A percentile compares a stretch with the other conserved stretches of the same genome.
phyloP scores from a whole-genome alignment of 2,329 filamentous ascomycete genomes.

The Alternaria brassicicola region DNA sequence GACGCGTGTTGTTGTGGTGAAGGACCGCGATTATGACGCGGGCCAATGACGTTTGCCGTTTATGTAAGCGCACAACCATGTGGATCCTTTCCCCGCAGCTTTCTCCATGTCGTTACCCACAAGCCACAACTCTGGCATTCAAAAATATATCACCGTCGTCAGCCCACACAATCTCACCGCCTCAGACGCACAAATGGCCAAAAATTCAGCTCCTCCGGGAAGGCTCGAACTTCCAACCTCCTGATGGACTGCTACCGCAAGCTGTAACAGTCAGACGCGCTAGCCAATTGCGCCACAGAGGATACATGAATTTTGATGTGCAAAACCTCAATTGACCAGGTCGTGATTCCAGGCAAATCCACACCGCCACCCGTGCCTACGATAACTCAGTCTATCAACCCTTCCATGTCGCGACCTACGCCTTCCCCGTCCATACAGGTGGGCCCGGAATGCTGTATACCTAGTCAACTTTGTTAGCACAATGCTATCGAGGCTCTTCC shows the following conservation, averaged over 20 bases:
- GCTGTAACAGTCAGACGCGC: slow-evolving; percentile 65
- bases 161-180: background rate
- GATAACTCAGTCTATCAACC: background rate
- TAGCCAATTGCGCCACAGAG: slow-evolving; percentile 60
- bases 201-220: slow-evolving; percentile 33
- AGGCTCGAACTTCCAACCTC: slow-evolving; percentile 45
- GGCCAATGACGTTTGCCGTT: background rate
- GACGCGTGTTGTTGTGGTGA: background rate
- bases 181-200: background rate
- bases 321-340: background rate
- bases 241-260: slow-evolving; percentile 26
- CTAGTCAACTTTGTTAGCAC: slow-evolving; percentile 1
- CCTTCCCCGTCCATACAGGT: slow-evolving; percentile 15
- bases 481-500: background rate
- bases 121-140: background rate
- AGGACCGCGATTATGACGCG: background rate
- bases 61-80: background rate
- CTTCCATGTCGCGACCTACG: background rate
- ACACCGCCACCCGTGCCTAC: background rate
- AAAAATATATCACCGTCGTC: background rate
- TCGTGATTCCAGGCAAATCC: background rate
- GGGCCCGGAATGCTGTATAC: slow-evolving; percentile 25
- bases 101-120: background rate
- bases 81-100: background rate
- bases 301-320: slow-evolving; percentile 23